phyloP scores from a whole-genome alignment of 108 stramenopile species.

The Asterionellopsis glacialis region DNA sequence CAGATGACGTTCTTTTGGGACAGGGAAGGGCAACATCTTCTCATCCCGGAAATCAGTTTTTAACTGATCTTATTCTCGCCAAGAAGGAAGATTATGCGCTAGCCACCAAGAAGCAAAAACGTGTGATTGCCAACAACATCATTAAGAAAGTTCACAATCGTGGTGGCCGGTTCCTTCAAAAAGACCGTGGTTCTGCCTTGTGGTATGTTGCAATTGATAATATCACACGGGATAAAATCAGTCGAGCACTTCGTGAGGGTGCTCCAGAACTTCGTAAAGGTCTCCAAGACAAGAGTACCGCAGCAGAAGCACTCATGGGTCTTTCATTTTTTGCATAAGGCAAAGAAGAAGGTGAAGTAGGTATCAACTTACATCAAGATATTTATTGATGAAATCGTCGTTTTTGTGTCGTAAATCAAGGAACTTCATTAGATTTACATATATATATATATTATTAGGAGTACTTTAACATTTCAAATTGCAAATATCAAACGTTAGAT shows the following conservation, averaged over 20 bases:
- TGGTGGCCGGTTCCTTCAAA: slow-evolving; percentile 76
- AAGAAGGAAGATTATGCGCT: slow-evolving; percentile 41
- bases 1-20: slow-evolving; percentile 66
- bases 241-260: slow-evolving; percentile 74
- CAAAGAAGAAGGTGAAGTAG: too few species aligned
- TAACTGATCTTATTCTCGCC: slow-evolving; percentile 48
- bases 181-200: slow-evolving; percentile 18
- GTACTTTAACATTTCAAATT: too few species aligned
- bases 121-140: slow-evolving; percentile 65
- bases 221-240: slow-evolving; percentile 69
- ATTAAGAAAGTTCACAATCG: slow-evolving; percentile 49
- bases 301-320: too few species aligned
- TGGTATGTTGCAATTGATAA: slow-evolving; percentile 56
- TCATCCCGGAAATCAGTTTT: slow-evolving; percentile 66
- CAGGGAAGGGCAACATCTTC: slow-evolving; percentile 77
- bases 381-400: too few species aligned
- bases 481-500: too few species aligned
- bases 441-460: too few species aligned
- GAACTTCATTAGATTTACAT: too few species aligned
- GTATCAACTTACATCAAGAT: too few species aligned
- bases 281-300: too few species aligned
- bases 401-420: too few species aligned
- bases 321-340: too few species aligned
- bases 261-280: slow-evolving; percentile 45
- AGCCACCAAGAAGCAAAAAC: slow-evolving; percentile 52